Percentiles rank a stretch among this genome's conserved stretches.
phyloP scores from a whole-genome alignment of 164 flowering plant genomes.

The Akebia trifoliata region DNA sequence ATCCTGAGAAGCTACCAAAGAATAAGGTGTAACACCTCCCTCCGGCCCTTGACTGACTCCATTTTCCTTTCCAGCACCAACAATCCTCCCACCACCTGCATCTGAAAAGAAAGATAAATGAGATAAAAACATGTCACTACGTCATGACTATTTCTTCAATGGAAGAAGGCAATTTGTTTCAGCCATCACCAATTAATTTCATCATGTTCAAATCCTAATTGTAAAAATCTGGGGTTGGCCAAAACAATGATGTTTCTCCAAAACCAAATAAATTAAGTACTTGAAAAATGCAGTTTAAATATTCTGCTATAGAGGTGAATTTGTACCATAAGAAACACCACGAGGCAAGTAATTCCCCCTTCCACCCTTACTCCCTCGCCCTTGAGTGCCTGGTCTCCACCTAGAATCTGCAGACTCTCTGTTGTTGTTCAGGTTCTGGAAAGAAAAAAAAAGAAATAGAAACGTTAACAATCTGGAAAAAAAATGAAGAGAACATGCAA shows the following conservation, averaged over 20 bases:
- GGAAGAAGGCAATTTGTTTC: too few relatives aligned
- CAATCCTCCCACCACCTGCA: conserved; percentile 52
- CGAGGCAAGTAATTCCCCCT: conserved; percentile 50
- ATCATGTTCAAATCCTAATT: too few relatives aligned
- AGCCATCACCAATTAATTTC: too few relatives aligned
- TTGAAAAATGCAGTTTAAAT: background rate
- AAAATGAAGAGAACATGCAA: too few relatives aligned
- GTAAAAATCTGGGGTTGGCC: background rate
- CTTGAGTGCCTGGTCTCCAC: conserved; percentile 57
- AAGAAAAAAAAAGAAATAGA: conserved; percentile 3
- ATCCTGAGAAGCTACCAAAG: conserved; percentile 33
- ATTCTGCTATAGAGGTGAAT: background rate
- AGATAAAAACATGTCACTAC: background rate
- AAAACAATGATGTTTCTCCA: background rate
- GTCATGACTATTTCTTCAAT: too few relatives aligned
- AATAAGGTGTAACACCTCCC: conserved; percentile 26
- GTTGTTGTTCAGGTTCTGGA: conserved; percentile 49
- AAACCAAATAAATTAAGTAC: too few relatives aligned
- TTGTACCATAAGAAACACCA: conserved; percentile 46
- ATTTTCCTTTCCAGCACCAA: conserved; percentile 49
- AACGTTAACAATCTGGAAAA: too few relatives aligned
- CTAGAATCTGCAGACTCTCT: conserved; percentile 63
- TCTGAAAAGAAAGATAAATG: conserved; percentile 33
- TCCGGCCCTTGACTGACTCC: conserved; percentile 35
- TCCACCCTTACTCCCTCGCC: conserved; percentile 61